A percentile compares a stretch with the other conserved stretches of the same genome.
Evolutionary conservation across 2,329 filamentous ascomycete species (phyloP).

Genomic region (Trichoderma atrobrunneum): DNA sequence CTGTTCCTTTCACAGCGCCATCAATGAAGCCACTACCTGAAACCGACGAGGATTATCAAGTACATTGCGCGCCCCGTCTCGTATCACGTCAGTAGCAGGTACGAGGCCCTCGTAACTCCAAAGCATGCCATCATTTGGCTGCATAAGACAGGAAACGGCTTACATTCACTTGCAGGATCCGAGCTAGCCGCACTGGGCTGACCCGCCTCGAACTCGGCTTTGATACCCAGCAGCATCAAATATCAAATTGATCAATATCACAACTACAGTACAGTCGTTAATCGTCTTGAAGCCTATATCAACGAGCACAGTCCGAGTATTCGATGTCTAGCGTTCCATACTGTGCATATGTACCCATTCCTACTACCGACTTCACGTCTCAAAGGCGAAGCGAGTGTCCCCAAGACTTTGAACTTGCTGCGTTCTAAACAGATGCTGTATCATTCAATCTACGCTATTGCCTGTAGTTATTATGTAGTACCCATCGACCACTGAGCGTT

Average conservation of each 20-base stretch:
- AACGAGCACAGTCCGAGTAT: background rate
- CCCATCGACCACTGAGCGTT: background rate
- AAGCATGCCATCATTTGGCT: background rate
- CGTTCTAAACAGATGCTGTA: background rate
- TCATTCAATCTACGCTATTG: background rate
- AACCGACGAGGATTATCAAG: slow-evolving; percentile 13
- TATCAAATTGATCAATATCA: background rate
- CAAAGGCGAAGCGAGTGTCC: background rate
- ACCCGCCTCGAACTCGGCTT: background rate
- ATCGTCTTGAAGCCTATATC: background rate
- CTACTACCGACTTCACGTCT: background rate
- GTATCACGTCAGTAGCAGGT: slow-evolving; percentile 6
- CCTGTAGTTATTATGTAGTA: background rate
- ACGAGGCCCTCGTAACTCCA: background rate
- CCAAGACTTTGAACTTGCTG: background rate
- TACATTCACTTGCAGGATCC: background rate
- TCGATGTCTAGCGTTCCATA: background rate
- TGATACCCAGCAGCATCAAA: background rate
- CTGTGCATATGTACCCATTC: background rate
- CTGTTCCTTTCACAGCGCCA: background rate
- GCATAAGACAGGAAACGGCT: background rate
- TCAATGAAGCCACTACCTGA: slow-evolving; percentile 7
- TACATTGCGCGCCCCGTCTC: background rate
- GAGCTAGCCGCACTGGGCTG: background rate
- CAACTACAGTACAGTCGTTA: background rate